Base-by-base conservation (phyloP, 2,329 filamentous ascomycete genomes). In the Cryphonectria radicalis region DNA sequence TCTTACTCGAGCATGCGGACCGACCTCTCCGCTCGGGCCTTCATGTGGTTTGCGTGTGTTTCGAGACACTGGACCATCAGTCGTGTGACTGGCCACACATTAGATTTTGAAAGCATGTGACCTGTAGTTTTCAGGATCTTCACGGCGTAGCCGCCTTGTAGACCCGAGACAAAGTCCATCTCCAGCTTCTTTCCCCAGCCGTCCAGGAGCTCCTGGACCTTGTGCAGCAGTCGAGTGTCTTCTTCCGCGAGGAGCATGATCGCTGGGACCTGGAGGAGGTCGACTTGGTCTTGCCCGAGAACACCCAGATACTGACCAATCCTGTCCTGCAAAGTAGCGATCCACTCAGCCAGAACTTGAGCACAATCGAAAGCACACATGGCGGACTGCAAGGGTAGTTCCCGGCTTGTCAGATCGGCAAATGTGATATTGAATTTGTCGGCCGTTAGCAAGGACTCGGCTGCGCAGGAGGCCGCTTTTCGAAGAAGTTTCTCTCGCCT, bases 331-430 rank as follows among this genome's bases (percentile, higher is more conserved):
- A 98, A 89, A 1, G 94, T 96, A 6, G 93, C 93, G 57, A 96
- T 89, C 95, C 95, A 99, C 81, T 98, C 95, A 0, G 94, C 94
- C 43, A 99, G 88, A 1, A 98, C 94, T 78, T 98, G 95, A 2
- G 93, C 92, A 78, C 95, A 98, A 78, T 98, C 95, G 77, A 97
- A 97, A 6, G 93, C 91, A 80, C 95, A 98, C 85, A 98, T 91
- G 0, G 94, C 93, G 19, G 93, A 94, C 79, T 97, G 95, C 55
- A 97, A 88, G 0, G 96, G 94, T 17, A 98, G 86, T 78, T 98
- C 94, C 62, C 93, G 88, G 68, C 92, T 94, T 0, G 91, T 92
- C 73, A 93, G 91, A 74, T 97, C 94, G 10, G 93, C 91, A 81
- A 95, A 96, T 0, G 93, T 94, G 40, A 95, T 89, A 0, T 94